Evolutionary conservation across 306 rosid species (phyloP).

Genomic region (Cucumis cinereus): DNA sequence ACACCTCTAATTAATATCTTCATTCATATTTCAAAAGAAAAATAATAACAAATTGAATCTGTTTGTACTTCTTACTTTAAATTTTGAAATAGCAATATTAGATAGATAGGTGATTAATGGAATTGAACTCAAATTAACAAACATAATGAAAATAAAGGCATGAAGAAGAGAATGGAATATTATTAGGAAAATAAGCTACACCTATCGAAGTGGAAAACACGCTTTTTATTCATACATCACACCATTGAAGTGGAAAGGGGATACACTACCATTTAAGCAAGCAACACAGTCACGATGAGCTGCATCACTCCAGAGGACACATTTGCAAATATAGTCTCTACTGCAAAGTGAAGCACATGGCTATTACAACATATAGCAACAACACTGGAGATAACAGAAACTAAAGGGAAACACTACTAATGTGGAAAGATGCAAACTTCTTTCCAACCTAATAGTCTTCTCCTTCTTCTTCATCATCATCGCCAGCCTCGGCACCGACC

Average conservation of each 20-base stretch:
- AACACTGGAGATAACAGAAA: background rate
- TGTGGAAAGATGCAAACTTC: background rate
- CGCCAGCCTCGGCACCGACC: conserved; percentile 76
- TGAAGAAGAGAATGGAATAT: too few species aligned
- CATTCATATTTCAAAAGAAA: too few species aligned
- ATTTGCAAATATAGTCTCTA: background rate
- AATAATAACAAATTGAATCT: too few species aligned
- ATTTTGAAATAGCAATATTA: too few species aligned
- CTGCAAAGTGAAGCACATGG: background rate
- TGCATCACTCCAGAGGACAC: background rate
- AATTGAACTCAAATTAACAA: too few species aligned
- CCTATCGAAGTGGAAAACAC: too few species aligned
- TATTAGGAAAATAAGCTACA: too few species aligned
- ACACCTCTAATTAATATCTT: too few species aligned
- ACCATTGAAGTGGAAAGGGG: background rate
- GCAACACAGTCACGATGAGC: background rate
- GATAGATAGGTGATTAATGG: too few species aligned
- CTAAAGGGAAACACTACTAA: background rate
- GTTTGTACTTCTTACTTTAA: too few species aligned
- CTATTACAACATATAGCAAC: conserved; percentile 1
- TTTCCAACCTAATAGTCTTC: conserved; percentile 35
- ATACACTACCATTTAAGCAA: background rate
- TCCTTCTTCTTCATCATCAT: conserved; percentile 64
- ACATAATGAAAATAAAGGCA: too few species aligned
- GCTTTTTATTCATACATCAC: background rate